Evolutionary conservation across 306 rosid genomes (phyloP), one percentile per base, ranked within the genome.

Genomic region (Vachellia collinsii): DNA sequence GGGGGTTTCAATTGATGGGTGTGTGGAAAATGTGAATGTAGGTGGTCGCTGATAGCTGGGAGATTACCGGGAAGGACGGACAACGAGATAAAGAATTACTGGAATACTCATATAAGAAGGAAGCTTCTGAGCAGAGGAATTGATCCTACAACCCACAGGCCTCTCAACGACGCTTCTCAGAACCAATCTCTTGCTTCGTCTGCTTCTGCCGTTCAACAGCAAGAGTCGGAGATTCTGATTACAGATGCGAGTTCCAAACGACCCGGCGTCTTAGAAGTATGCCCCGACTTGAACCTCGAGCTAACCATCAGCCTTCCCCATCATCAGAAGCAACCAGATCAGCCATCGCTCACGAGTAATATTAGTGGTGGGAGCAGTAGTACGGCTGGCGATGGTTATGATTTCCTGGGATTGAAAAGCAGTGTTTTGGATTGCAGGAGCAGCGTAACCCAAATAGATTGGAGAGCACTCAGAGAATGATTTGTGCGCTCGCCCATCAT

Each of bases 51-150:
- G 61, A 93, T 93, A 14, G 97, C 97, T 0, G 97, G 92, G 36
- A 91, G 97, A 79, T 82, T 93, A 38, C 93, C 97, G 0, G 97
- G 97, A 13, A 83, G 97, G 86, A 93, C 97, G 1, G 97, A 93
- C 84, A 93, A 93, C 65, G 97, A 93, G 91, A 93, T 93, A 51
- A 93, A 93, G 90, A 93, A 93, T 38, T 93, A 93, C 78, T 93
- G 97, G 97, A 93, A 93, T 53, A 93, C 97, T 56, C 97, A 93
- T 66, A 93, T 93, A 80, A 84, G 93, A 80, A 88, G 97, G 75
- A 93, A 93, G 93, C 97, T 93, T 42, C 42, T 93, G 85, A 91
- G 86, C 74, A 86, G 92, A 81, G 97, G 97, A 29, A 90, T 93
- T 34, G 97, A 93, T 82, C 97, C 97, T 3, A 87, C 93, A 12